Percentiles rank a stretch among this genome's conserved stretches.
Evolutionary conservation across 768 basidiomycete species (phyloP).

Genomic region (Piloderma croceum): DNA sequence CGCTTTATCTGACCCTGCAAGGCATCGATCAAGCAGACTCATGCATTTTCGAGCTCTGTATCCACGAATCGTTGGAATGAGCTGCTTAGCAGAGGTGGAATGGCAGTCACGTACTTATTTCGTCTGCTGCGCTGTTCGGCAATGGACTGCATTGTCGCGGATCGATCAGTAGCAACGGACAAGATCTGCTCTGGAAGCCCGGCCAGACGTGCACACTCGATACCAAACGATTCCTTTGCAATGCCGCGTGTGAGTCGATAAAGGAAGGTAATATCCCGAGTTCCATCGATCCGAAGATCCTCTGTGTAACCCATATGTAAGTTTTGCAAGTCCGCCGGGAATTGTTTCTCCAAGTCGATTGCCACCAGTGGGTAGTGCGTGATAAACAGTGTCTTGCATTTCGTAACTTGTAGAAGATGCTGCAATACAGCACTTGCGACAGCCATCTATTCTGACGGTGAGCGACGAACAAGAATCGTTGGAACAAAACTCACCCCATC

Average conservation of each 20-base stretch:
- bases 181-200: constrained; percentile 72
- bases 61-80: too few species aligned
- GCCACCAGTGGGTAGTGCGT: constrained; percentile 91
- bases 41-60: constrained; percentile 25
- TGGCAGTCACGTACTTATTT: constrained; percentile 39
- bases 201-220: constrained; percentile 88
- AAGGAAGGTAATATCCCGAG: constrained; percentile 79
- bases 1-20: constrained; percentile 13
- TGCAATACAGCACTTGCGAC: constrained; percentile 80
- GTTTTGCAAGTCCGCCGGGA: constrained; percentile 61
- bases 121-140: constrained; percentile 45
- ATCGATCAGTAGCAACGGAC: constrained; percentile 48
- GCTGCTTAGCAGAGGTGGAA: not conserved
- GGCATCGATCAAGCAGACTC: constrained; percentile 22
- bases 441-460: constrained; percentile 80
- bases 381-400: constrained; percentile 82
- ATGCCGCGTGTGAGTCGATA: constrained; percentile 72
- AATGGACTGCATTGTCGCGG: constrained; percentile 48
- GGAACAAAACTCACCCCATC: constrained; percentile 59
- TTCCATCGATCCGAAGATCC: constrained; percentile 63
- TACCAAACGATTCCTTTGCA: constrained; percentile 81
- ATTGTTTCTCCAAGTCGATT: constrained; percentile 53
- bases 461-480: not conserved
- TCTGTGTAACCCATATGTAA: constrained; percentile 83
- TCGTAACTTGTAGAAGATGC: constrained; percentile 52